Conservation (phyloP, 176 grass and related monocot genomes). For the Oryza coarctata region DNA sequence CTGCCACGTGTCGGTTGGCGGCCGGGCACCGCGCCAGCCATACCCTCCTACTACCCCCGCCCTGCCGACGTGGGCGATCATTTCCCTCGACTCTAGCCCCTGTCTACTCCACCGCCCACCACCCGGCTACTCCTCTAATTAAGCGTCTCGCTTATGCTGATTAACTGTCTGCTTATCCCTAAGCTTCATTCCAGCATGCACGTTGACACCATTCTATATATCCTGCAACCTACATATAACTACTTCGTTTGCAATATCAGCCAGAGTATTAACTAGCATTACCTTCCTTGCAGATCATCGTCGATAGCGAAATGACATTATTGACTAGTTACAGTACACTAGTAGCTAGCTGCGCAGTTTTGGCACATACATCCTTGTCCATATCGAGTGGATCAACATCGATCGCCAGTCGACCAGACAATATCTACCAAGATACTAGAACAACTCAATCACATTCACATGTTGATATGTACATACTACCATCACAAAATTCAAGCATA, state of each 20-base stretch:
- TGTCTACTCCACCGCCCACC: not conserved
- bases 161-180: no score
- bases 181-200: no score
- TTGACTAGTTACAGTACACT: no score
- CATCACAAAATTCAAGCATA: not conserved
- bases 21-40: constrained; percentile 32
- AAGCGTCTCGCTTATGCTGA: no score
- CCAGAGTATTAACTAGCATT: no score
- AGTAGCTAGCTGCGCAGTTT: no score
- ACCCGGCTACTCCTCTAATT: not conserved
- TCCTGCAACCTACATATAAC: no score
- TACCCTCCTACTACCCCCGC: constrained; percentile 12
- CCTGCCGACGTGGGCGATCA: constrained; percentile 38
- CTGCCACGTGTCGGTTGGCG: constrained; percentile 64
- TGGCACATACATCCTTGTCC: not conserved
- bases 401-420: not conserved
- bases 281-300: no score
- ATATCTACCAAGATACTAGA: not conserved
- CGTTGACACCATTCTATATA: no score
- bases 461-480: not conserved
- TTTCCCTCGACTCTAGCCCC: not conserved
- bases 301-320: no score
- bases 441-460: not conserved
- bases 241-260: no score
- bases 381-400: not conserved